Base-by-base conservation (phyloP, 164 flowering plant species). In the Aristolochia californica region DNA sequence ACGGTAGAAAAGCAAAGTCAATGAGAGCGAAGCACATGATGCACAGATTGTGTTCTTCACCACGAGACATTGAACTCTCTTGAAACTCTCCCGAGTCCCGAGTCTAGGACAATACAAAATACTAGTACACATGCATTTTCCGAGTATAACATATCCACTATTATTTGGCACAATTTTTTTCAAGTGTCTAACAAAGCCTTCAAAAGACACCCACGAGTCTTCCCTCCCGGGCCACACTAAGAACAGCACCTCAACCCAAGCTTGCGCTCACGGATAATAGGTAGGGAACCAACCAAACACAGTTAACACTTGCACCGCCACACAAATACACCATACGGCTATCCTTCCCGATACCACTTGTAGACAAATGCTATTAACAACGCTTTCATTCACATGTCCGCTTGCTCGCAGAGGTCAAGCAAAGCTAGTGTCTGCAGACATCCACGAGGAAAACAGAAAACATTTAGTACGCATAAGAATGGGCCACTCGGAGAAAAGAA, bases 341-440 rank as follows among this genome's bases (percentile, higher is more conserved):
- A 22, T 2, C 27, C 13, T 23, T 50, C 26, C 17, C 12, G 27
- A 50, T 5, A 20, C 5, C 21, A 48, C 44, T 40, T 15, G 15
- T 23, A 22, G 28, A 15, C n/a, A 24, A 24, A 23, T n/a, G 44
- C 18, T 16, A 13, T 5, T 7, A 2, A 20, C 22, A 24, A 5
- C 0, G 26, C 11, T 5, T 3, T 34, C 16, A 23, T 49, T 50
- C 43, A 60, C 62, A 59, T 48, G 54, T 52, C 55, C 8, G 30
- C 56, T 51, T 60, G 63, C 52, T 60, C 63, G 15, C 63, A 60
- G 8, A 60, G 55, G 40, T 60, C 63, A 9, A 60, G 56, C 45
- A 60, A 60, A 7, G 63, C 56, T 56, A 60, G 24, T 13, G 63
- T 60, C 63, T 60, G 63, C 28, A 51, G 2, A 60, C 38, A 51